Percentiles rank a stretch among this genome's conserved stretches.
These are phyloP conservation scores for Ascoidea asiatica DNA, from an alignment of 805 yeast genomes.

Conservation along the genomic window DNA sequence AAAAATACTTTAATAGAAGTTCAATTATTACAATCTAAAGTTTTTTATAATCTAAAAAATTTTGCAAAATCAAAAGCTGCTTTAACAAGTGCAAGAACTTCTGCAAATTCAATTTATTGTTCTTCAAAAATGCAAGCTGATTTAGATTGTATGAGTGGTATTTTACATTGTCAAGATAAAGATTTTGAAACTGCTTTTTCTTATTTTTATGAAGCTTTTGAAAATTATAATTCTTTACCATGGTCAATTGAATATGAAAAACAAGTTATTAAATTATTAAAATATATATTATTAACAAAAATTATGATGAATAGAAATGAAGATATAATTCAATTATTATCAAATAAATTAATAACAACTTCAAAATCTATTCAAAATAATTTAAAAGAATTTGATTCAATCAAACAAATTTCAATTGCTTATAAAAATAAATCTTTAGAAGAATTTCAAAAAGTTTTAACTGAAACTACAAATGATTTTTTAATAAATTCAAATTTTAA, in stretches of 20 bases:
- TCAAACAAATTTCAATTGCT: constrained; percentile 8
- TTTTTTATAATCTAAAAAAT: constrained; percentile 83
- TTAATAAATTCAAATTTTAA: constrained; percentile 86
- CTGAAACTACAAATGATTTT: constrained; percentile 58
- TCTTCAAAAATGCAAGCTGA: constrained; percentile 92
- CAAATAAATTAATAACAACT: constrained; percentile 21
- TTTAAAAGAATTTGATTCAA: constrained; percentile 79
- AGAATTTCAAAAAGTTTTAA: constrained; percentile 79
- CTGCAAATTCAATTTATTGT: constrained; percentile 94
- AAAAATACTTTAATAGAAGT: constrained; percentile 92
- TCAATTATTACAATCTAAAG: constrained; percentile 80
- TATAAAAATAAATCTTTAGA: constrained; percentile 61
- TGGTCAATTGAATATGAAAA: constrained; percentile 37
- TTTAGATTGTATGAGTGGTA: constrained; percentile 89
- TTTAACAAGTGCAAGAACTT: constrained; percentile 87
- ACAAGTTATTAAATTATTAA: constrained; percentile 65
- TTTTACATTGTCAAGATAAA: constrained; percentile 90
- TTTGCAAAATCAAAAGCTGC: constrained; percentile 86
- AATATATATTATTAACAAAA: constrained; percentile 85
- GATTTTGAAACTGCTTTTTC: constrained; percentile 95
- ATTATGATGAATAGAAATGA: constrained; percentile 82
- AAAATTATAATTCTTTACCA: constrained; percentile 52
- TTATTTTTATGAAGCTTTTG: constrained; percentile 90
- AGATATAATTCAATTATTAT: constrained; percentile 70
- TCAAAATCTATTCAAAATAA: constrained; percentile 55